Percentiles rank a stretch among this genome's conserved stretches.
Evolutionary conservation across 441 rosid species (phyloP).

Genomic region (Sinapis alba): DNA sequence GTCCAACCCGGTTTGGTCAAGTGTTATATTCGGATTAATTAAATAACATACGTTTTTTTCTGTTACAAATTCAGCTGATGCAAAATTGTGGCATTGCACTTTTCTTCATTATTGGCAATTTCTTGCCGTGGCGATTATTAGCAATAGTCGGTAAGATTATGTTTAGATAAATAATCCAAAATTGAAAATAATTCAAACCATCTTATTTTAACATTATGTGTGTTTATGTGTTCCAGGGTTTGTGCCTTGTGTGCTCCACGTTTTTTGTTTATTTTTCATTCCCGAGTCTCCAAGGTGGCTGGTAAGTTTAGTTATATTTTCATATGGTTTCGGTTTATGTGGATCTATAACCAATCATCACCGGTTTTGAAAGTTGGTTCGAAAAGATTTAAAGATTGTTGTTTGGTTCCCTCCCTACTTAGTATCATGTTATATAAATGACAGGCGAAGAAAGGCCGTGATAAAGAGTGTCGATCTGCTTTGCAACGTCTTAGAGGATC

Average conservation of each 20-base stretch:
- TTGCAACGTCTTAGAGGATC: constrained; percentile 55
- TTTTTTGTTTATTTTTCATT: constrained; percentile 56
- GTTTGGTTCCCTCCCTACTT: background rate
- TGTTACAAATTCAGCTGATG: constrained; percentile 45
- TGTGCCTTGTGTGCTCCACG: constrained; percentile 50
- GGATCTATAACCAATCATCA: background rate
- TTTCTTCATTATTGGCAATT: constrained; percentile 46
- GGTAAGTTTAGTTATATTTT: constrained; percentile 37
- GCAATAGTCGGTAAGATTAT: constrained; percentile 44
- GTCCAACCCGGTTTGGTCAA: background rate
- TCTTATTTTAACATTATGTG: background rate
- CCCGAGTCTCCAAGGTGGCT: constrained; percentile 84
- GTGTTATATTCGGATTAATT: background rate
- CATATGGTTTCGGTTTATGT: background rate
- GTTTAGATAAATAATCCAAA: background rate
- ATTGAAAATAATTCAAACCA: background rate
- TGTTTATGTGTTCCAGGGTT: constrained; percentile 39
- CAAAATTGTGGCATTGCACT: constrained; percentile 49
- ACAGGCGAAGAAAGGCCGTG: constrained; percentile 53
- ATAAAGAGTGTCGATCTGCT: constrained; percentile 50
- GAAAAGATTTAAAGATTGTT: background rate
- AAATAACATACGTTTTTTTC: constrained; percentile 10
- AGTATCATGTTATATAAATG: background rate
- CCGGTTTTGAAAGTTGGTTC: background rate
- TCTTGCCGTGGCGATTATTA: constrained; percentile 50